These are phyloP conservation scores for Chamaecyparis obtusa DNA, from an alignment of 75 land plant species.

Conservation along the genomic window DNA sequence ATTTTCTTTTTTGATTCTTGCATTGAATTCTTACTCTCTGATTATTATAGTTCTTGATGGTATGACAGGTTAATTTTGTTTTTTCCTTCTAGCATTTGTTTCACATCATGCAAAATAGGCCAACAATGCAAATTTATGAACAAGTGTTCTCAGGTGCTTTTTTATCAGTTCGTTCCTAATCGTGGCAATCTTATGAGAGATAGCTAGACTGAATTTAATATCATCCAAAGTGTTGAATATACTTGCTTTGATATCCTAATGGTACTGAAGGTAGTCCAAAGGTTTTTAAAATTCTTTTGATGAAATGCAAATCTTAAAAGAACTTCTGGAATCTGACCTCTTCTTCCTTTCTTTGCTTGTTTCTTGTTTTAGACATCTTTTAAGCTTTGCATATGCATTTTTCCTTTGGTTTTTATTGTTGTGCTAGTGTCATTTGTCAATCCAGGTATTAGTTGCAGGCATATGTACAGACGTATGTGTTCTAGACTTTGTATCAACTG, in stretches of 20 bases:
- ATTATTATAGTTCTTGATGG: not conserved
- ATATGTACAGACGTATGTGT: conserved; percentile 93
- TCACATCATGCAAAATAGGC: not conserved
- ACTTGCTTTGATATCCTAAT: conserved; percentile 5
- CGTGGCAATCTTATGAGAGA: not conserved
- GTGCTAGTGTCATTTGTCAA: not conserved
- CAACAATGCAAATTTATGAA: not conserved
- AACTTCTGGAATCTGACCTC: not conserved
- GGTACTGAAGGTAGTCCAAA: not conserved
- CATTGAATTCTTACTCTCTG: not conserved
- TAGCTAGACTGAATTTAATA: not conserved
- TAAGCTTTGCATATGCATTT: not conserved
- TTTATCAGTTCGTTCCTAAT: not conserved
- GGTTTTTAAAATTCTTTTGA: not conserved
- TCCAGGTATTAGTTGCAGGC: conserved; percentile 75
- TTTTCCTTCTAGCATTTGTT: not conserved
- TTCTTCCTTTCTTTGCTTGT: not conserved
- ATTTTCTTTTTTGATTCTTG: not conserved
- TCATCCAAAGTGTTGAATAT: not conserved
- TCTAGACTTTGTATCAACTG: conserved; percentile 75
- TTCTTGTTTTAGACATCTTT: not conserved
- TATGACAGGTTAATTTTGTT: not conserved
- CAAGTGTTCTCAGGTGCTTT: not conserved
- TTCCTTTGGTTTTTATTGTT: not conserved
- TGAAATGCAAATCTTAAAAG: conserved; percentile 8